Base-by-base conservation (phyloP, 2,329 filamentous ascomycete genomes). In the Monosporascus sp. region DNA sequence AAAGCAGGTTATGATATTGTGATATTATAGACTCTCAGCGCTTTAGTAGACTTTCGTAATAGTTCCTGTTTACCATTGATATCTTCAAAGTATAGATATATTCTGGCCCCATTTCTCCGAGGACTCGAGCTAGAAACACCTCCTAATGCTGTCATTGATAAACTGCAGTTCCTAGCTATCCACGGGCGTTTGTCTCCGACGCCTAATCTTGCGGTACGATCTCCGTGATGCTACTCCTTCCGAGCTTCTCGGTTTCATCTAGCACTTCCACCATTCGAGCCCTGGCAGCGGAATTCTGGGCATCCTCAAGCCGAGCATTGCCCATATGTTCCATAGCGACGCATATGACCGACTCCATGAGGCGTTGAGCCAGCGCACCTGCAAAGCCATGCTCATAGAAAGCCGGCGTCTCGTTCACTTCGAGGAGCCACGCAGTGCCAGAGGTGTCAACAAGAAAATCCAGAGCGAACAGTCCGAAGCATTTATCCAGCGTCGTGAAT, bases 361-460 rank as follows among this genome's bases (percentile, higher is more conserved):
- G 55, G 0, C 68, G 55, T 39, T 63, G 35, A 0, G 70, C 63
- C 46, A 72, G 38, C n/a, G 64, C 60, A 0, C 69, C 69, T 0
- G 70, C 68, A 1, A 68, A 62, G 0, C 66, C 68, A 0, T 67
- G 58, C 20, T 72, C 52, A 44, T 72, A 72, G 41, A 72, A 72
- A 0, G 70, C 70, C 0, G 70, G 70, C 22, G 69, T 70, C 58
- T 72, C 69, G 18, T 72, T 72, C 1, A 68, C 69, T 53, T 72
- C 70, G 0, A 72, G 51, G 0, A 72, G 50, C 70, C 70, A 72
- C 0, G 62, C 66, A 0, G 50, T 62, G 0, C 69, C 70, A 0
- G 52, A 52, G 0, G 57, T 55, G 39, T 72, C 70, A 6, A 72
- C 49, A 18, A 72, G 54, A 24, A 70, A 72, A 45, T 72, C 70